Percentiles rank a stretch among this genome's conserved stretches.
Conservation (phyloP, 352 stramenopile species). For the Halophytophthora batemanensis region DNA sequence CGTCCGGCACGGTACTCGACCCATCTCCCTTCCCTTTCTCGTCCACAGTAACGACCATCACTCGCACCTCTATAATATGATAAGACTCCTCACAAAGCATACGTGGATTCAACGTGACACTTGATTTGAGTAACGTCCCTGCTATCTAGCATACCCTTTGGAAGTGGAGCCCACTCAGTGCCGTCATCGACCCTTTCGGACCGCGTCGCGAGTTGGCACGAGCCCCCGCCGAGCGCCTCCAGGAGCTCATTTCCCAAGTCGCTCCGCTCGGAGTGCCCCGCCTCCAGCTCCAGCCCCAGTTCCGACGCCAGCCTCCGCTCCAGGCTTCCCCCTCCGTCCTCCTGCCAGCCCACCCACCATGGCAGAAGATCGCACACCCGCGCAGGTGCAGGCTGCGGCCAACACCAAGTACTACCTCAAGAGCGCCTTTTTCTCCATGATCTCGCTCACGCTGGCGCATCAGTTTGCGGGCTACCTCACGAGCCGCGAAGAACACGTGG, state of each 20-base stretch:
- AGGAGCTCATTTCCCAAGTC: slow-evolving; percentile 20
- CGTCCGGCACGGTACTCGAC: no score
- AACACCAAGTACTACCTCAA: slow-evolving; percentile 74
- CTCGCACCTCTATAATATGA: background rate
- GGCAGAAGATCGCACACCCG: slow-evolving; percentile 21
- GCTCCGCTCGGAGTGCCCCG: slow-evolving; percentile 3
- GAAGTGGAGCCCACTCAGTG: no score
- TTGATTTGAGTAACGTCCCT: no score
- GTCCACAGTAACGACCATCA: background rate
- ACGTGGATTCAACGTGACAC: background rate
- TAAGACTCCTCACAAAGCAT: no score
- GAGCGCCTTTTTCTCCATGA: slow-evolving; percentile 74
- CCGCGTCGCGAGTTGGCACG: no score
- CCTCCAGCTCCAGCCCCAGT: no score
- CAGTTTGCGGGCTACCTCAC: slow-evolving; percentile 55
- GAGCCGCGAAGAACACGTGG: slow-evolving; percentile 56
- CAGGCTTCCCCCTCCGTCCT: background rate
- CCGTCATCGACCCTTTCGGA: background rate
- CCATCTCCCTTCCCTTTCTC: background rate
- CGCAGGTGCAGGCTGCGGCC: slow-evolving; percentile 24
- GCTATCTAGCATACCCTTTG: no score
- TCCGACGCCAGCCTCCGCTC: slow-evolving; percentile 8
- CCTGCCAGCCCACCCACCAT: slow-evolving; percentile 9
- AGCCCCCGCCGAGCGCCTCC: background rate
- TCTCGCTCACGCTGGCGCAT: slow-evolving; percentile 59